These are phyloP conservation scores for Globisporangium middletonii DNA, from an alignment of 352 stramenopile species.

Conservation along the genomic window DNA sequence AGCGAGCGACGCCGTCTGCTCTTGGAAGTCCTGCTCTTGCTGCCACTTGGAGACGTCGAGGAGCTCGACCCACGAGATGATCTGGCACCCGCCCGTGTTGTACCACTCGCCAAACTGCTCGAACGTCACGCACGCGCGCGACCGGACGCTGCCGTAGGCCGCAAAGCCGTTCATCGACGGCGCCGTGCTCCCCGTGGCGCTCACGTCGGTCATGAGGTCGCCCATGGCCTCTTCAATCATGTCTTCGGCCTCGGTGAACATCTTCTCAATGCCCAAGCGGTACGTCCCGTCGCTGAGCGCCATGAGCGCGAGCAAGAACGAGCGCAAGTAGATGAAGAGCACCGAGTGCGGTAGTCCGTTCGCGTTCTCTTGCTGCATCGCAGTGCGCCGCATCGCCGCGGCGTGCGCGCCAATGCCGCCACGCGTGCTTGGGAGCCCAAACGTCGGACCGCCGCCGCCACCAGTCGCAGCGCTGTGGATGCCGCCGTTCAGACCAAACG, in stretches of 20 bases:
- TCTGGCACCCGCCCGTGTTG: slow-evolving; percentile 72
- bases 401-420: slow-evolving; percentile 21
- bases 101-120: slow-evolving; percentile 90
- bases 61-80: slow-evolving; percentile 84
- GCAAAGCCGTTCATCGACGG: slow-evolving; percentile 33
- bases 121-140: slow-evolving; percentile 76
- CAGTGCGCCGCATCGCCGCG: slow-evolving; percentile 28
- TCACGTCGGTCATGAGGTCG: slow-evolving; percentile 79
- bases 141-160: slow-evolving; percentile 59
- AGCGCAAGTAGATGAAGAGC: slow-evolving; percentile 82
- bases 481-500: slow-evolving; percentile 27
- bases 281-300: slow-evolving; percentile 81
- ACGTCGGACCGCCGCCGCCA: slow-evolving; percentile 35
- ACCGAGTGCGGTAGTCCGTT: slow-evolving; percentile 75
- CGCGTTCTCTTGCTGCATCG: slow-evolving; percentile 27
- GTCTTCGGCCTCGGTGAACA: slow-evolving; percentile 82
- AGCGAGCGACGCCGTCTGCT: slow-evolving; percentile 28
- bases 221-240: slow-evolving; percentile 84
- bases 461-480: slow-evolving; percentile 48
- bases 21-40: slow-evolving; percentile 65
- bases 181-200: slow-evolving; percentile 30
- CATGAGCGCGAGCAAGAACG: slow-evolving; percentile 82
- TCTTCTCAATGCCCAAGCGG: slow-evolving; percentile 76
- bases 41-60: slow-evolving; percentile 82
- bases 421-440: slow-evolving; percentile 54